Evolutionary conservation across 1,284 basidiomycete genomes (phyloP).

Genomic region (Tilletia setariae): DNA sequence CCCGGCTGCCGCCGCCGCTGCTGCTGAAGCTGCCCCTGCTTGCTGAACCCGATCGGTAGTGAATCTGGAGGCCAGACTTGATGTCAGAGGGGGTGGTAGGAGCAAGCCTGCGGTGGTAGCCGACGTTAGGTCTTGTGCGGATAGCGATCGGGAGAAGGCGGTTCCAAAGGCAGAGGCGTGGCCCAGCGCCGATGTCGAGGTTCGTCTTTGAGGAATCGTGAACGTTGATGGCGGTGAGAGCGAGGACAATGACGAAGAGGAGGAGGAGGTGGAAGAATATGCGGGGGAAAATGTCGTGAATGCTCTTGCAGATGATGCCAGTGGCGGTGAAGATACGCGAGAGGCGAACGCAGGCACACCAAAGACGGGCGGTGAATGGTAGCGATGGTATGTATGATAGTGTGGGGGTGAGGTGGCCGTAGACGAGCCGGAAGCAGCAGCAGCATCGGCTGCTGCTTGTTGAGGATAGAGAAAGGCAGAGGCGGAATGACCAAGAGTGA

Average conservation of each 20-base stretch:
- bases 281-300: too few species aligned
- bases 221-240: neutral
- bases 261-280: too few species aligned
- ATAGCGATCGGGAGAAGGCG: neutral
- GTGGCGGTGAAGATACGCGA: neutral
- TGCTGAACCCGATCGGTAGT: too few species aligned
- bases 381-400: too few species aligned
- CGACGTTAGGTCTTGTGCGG: neutral
- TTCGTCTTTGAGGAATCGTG: neutral
- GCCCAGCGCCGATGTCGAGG: neutral
- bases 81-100: neutral
- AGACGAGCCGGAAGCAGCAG: too few species aligned
- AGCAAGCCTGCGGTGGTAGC: constrained; percentile 8
- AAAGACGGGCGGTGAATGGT: neutral
- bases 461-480: neutral
- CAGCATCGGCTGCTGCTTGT: neutral
- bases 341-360: constrained; percentile 5
- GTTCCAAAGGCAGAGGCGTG: constrained; percentile 1
- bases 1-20: neutral
- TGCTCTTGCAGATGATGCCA: neutral
- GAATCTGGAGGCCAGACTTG: too few species aligned
- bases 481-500: constrained; percentile 5
- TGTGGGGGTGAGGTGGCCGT: too few species aligned
- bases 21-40: neutral
- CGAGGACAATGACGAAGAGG: too few species aligned